These are phyloP conservation scores for Mycosphaerelloides madeirae DNA, from an alignment of 2,329 filamentous ascomycete genomes.

Conservation along the genomic window DNA sequence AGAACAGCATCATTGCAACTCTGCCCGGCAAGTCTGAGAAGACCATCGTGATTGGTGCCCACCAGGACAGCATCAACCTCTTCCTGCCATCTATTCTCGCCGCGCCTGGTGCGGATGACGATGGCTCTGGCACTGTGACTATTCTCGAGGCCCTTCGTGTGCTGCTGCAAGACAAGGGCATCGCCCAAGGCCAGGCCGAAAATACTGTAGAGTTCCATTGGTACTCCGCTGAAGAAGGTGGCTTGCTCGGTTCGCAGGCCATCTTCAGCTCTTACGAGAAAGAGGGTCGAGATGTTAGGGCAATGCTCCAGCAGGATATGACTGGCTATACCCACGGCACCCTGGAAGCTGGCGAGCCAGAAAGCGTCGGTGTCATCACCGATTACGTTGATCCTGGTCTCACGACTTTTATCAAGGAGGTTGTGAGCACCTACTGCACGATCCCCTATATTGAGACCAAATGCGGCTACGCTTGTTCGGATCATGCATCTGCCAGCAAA, in stretches of 20 bases:
- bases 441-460: constrained; percentile 84
- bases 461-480: constrained; percentile 76
- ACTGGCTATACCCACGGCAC: constrained; percentile 83
- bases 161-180: constrained; percentile 63
- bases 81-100: constrained; percentile 78
- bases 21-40: constrained; percentile 81
- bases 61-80: constrained; percentile 88
- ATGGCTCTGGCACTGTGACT: constrained; percentile 79
- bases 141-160: constrained; percentile 87
- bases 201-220: constrained; percentile 97
- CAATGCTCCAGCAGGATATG: constrained; percentile 99
- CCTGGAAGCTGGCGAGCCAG: constrained; percentile 72
- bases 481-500: constrained; percentile 69
- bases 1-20: constrained; percentile 84
- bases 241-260: constrained; percentile 80
- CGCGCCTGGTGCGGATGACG: constrained; percentile 91
- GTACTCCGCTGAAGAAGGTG: constrained; percentile 88
- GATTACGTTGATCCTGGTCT: constrained; percentile 81
- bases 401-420: constrained; percentile 84
- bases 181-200: constrained; percentile 62
- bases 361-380: constrained; percentile 87
- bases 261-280: constrained; percentile 80
- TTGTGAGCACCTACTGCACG: constrained; percentile 81
- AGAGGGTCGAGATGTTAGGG: constrained; percentile 70
- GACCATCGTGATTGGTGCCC: constrained; percentile 72